These are phyloP conservation scores for Boletellus dicymbophilus DNA, from an alignment of 1,284 basidiomycete genomes.

Conservation along the genomic window DNA sequence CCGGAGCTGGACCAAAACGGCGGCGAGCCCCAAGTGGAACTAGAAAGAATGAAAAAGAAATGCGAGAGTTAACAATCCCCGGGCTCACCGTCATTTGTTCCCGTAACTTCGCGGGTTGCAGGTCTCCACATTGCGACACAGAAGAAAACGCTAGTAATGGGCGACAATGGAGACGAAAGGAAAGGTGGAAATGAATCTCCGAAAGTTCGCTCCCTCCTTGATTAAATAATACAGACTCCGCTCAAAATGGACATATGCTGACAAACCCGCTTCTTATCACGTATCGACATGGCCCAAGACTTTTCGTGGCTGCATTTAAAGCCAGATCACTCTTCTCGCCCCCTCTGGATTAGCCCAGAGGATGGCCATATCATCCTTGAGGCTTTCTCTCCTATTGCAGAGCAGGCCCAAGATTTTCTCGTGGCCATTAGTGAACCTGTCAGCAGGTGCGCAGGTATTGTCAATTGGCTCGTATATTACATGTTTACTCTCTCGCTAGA, in stretches of 20 bases:
- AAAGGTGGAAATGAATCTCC: slow-evolving; percentile 38
- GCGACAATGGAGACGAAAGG: slow-evolving; percentile 14
- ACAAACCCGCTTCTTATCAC: slow-evolving; percentile 56
- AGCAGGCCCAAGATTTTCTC: slow-evolving; percentile 98
- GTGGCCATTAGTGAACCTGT: slow-evolving; percentile 99
- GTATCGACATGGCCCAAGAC: slow-evolving; percentile 81
- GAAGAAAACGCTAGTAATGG: slow-evolving; percentile 21
- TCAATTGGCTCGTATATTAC: slow-evolving; percentile 28
- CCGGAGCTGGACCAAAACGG: slow-evolving; percentile 84
- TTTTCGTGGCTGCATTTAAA: slow-evolving; percentile 87
- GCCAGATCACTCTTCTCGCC: slow-evolving; percentile 86
- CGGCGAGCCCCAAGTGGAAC: slow-evolving; percentile 83
- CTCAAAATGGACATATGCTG: slow-evolving; percentile 33
- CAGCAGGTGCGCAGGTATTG: slow-evolving; percentile 74
- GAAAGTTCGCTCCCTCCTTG: slow-evolving; percentile 18
- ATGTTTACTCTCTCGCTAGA: slow-evolving; percentile 47
- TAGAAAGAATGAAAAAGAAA: slow-evolving; percentile 25
- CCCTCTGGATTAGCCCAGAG: slow-evolving; percentile 94
- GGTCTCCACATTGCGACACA: slow-evolving; percentile 79
- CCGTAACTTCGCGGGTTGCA: slow-evolving; percentile 79
- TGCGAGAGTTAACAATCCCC: slow-evolving; percentile 14
- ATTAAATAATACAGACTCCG: slow-evolving; percentile 28
- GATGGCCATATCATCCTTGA: slow-evolving; percentile 95
- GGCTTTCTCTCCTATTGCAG: slow-evolving; percentile 95
- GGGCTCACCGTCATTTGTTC: slow-evolving; percentile 75